Evolutionary conservation across 495 filamentous ascomycete species (phyloP).

Genomic region (Geoglossum glabrum): DNA sequence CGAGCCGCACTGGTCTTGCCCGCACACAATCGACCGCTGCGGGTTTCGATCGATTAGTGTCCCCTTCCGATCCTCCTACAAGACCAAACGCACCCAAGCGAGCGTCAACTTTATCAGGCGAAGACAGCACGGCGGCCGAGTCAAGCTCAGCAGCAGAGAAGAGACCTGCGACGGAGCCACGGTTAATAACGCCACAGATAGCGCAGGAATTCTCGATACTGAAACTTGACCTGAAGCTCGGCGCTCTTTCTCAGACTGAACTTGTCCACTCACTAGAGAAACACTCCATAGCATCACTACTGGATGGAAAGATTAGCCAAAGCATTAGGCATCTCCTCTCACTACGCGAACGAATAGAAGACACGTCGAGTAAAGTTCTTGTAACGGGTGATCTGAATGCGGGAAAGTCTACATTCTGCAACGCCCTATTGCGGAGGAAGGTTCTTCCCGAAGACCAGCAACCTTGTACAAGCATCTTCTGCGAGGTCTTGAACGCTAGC

Average conservation of each 20-base stretch:
- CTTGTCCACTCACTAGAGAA: slow-evolving; percentile 96
- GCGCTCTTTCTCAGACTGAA: slow-evolving; percentile 64
- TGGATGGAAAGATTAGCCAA: slow-evolving; percentile 85
- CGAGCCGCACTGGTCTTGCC: slow-evolving; percentile 17
- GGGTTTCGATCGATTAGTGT: background rate
- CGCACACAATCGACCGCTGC: slow-evolving; percentile 14
- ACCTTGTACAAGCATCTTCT: slow-evolving; percentile 97
- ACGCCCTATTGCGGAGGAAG: slow-evolving; percentile 79
- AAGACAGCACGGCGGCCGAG: slow-evolving; percentile 35
- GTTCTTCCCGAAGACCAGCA: slow-evolving; percentile 92
- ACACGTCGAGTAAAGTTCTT: slow-evolving; percentile 91
- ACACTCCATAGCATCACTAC: slow-evolving; percentile 61
- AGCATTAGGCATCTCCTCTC: slow-evolving; percentile 76
- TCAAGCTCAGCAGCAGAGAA: slow-evolving; percentile 48
- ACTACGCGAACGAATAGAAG: slow-evolving; percentile 83
- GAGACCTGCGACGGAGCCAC: slow-evolving; percentile 35
- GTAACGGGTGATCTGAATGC: slow-evolving; percentile 96
- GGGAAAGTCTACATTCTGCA: slow-evolving; percentile 97
- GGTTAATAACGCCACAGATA: slow-evolving; percentile 79
- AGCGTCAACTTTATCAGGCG: slow-evolving; percentile 49
- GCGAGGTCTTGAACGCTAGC: slow-evolving; percentile 80
- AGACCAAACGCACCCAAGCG: slow-evolving; percentile 35
- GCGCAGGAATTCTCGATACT: slow-evolving; percentile 89
- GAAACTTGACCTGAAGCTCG: slow-evolving; percentile 85
- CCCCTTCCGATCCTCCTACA: slow-evolving; percentile 17